Evolutionary conservation across 306 rosid genomes (phyloP).

Genomic region (Cajanus cajan): DNA sequence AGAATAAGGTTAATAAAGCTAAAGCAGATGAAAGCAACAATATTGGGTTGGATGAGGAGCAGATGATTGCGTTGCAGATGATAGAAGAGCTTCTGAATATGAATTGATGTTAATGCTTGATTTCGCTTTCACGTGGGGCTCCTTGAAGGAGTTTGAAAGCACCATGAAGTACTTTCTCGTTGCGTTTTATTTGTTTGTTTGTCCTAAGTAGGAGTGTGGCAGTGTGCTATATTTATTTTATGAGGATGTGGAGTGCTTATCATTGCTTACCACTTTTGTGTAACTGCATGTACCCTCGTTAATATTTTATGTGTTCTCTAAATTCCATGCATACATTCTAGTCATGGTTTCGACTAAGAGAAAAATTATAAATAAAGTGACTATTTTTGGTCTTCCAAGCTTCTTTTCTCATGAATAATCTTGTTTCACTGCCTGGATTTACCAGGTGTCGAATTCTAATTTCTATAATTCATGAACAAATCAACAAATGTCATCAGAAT

Average conservation of each 20-base stretch:
- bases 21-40: constrained; percentile 25
- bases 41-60: constrained; percentile 52
- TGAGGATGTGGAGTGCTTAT: background rate
- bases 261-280: constrained; percentile 17
- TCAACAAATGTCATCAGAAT: background rate
- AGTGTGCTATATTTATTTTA: constrained; percentile 5
- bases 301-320: background rate
- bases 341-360: background rate
- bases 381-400: background rate
- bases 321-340: background rate
- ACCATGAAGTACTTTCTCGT: background rate
- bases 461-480: too few species aligned
- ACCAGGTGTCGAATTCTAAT: too few species aligned
- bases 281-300: background rate
- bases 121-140: constrained; percentile 30
- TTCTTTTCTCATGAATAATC: background rate
- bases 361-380: background rate
- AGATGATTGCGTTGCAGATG: constrained; percentile 73
- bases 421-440: background rate
- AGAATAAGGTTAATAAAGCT: background rate
- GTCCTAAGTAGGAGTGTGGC: constrained; percentile 34
- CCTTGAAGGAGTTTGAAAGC: background rate
- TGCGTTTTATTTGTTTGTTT: constrained; percentile 17
- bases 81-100: constrained; percentile 79
- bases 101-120: constrained; percentile 13